These are phyloP conservation scores for Leccinum fibrillosum DNA, from an alignment of 768 basidiomycete genomes.

Conservation along the genomic window DNA sequence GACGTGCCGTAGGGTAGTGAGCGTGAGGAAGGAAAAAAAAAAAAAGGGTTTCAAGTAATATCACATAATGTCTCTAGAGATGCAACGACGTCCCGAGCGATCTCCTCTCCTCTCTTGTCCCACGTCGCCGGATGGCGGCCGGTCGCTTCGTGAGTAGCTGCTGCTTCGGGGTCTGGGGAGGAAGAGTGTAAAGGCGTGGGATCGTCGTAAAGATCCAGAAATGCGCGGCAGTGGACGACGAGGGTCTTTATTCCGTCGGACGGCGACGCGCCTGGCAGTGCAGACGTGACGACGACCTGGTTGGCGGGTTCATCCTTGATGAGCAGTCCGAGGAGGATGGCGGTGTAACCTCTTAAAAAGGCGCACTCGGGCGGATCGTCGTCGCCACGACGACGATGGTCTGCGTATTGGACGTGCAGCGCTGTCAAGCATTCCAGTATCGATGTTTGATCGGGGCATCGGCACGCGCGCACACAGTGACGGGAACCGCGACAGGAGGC, in stretches of 20 bases:
- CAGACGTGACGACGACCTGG: conserved; percentile 31
- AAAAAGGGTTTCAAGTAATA: background rate
- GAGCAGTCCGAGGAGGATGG: conserved; percentile 65
- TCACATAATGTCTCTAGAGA: conserved; percentile 42
- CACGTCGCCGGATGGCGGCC: conserved; percentile 12
- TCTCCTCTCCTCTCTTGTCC: conserved; percentile 38
- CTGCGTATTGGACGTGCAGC: conserved; percentile 44
- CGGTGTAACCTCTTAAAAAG: conserved; percentile 70
- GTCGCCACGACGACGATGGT: background rate
- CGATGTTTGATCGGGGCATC: conserved; percentile 43
- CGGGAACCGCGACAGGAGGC: conserved; percentile 48
- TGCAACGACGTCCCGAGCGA: conserved; percentile 47
- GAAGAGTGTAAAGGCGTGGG: conserved; percentile 26
- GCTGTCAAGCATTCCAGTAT: conserved; percentile 49
- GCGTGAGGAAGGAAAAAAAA: background rate
- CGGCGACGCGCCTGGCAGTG: conserved; percentile 33
- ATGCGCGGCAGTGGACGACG: conserved; percentile 37
- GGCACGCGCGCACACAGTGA: conserved; percentile 51
- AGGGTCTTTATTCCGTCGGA: conserved; percentile 32
- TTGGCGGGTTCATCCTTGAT: conserved; percentile 34
- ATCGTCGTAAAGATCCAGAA: conserved; percentile 40
- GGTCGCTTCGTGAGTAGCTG: background rate
- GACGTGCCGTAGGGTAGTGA: conserved; percentile 19
- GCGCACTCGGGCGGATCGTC: conserved; percentile 36
- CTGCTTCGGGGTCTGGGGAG: conserved; percentile 17